Base-by-base conservation (phyloP, 2,329 filamentous ascomycete species). In the Aspergillus ruber region DNA sequence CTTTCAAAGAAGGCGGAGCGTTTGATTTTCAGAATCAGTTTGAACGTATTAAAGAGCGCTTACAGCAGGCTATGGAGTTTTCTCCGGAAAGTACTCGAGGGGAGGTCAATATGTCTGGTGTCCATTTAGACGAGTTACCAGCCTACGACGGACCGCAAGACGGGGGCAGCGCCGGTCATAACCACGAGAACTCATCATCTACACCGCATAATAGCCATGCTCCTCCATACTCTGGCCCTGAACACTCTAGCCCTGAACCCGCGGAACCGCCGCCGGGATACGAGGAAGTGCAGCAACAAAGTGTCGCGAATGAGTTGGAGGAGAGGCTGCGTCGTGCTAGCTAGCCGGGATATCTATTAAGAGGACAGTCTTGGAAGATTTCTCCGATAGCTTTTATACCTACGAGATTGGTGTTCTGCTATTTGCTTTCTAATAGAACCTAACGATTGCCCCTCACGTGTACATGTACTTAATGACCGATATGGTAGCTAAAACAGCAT, bases 1-100 rank as follows among this genome's bases (percentile, higher is more conserved):
- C 85, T 18, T 97, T 97, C 75, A 90, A 90, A 64, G 90, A 97
- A 53, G 91, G 91, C 39, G 91, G 91, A n/a, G 90, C 90, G 49
- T 93, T 86, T 66, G 90, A 95, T 57, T 97, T 95, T 63, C 85
- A 90, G 59, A 80, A 82, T 44, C 81, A 81, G 45, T 95, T 90
- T 62, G 88, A 94, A 59, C 78, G 86, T 47, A 83, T 96, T 54
- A 90, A 88, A 63, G 90, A 95, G 63, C 80, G 89, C 6, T 72
- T 95, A 47, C 80, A 85, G 54, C 88, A 96, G 59, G 88, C 84
- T 6, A 81, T 90, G 33, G 87, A 93, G 44, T 59, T 62, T 12
- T 57, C 62, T 3, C 58, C 56, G 13, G 68, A 72, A 32, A 70
- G 63, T 41, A 62, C 57, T 17, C 72, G 71, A 18, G 70, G 70